A percentile compares a stretch with the other conserved stretches of the same genome.
Conservation (phyloP, 345 rosid genomes). For the Mercurialis annua region DNA sequence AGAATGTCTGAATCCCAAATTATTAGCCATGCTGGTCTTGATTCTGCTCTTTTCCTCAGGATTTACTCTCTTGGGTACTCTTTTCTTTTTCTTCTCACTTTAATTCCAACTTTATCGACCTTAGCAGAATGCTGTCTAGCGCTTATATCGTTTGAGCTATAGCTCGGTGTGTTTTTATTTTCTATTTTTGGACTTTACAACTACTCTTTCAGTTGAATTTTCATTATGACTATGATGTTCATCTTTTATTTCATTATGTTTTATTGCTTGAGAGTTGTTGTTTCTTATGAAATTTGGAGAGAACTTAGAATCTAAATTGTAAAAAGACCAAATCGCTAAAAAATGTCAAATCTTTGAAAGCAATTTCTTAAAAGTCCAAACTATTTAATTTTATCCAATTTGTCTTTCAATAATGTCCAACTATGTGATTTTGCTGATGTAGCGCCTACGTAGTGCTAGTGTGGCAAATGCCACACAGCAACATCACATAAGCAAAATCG, state of each 20-base stretch:
- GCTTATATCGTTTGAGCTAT: too few relatives aligned
- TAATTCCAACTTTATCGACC: not conserved
- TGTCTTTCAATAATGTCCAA: too few relatives aligned
- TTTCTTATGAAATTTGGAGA: not conserved
- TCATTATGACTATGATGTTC: not conserved
- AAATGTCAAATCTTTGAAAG: too few relatives aligned
- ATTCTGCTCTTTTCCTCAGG: constrained; percentile 89
- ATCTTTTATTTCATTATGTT: not conserved
- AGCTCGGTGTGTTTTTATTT: not conserved
- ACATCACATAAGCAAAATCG: too few relatives aligned
- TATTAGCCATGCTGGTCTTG: constrained; percentile 86
- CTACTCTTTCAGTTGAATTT: not conserved
- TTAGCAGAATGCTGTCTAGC: too few relatives aligned
- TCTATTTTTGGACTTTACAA: not conserved
- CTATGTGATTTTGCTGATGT: too few relatives aligned
- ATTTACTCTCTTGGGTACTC: constrained; percentile 83
- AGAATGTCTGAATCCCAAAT: constrained; percentile 76
- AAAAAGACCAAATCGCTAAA: too few relatives aligned
- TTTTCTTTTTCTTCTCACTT: not conserved
- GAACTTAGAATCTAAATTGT: not conserved
- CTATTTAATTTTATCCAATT: too few relatives aligned
- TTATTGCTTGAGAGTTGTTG: not conserved
- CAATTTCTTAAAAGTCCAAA: too few relatives aligned
- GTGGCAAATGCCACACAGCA: too few relatives aligned
- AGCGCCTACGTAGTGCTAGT: too few relatives aligned